Evolutionary conservation across 129 eudicot species (phyloP).

Genomic region (Centrapalus pauciflorus): DNA sequence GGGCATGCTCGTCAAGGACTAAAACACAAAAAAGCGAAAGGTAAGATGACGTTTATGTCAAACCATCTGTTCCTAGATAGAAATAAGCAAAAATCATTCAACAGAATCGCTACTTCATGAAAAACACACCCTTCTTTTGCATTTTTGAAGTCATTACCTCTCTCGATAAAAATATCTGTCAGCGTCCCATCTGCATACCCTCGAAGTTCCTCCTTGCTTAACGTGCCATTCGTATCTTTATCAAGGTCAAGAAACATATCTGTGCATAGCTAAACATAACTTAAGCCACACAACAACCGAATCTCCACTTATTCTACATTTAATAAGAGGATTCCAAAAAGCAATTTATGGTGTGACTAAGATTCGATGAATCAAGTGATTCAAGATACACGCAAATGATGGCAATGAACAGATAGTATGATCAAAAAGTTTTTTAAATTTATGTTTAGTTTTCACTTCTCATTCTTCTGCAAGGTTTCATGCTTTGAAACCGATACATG

Average conservation of each 20-base stretch:
- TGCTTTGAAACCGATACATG: too few relatives aligned
- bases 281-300: neutral
- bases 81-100: neutral
- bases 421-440: neutral
- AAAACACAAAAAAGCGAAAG: neutral
- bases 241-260: slow-evolving; percentile 92
- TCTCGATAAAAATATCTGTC: slow-evolving; percentile 83
- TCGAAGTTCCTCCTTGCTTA: slow-evolving; percentile 87
- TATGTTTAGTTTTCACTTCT: neutral
- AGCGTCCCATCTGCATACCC: slow-evolving; percentile 86
- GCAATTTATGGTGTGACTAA: too few relatives aligned
- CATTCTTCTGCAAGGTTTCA: too few relatives aligned
- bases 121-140: neutral
- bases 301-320: neutral
- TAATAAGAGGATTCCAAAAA: neutral
- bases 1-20: slow-evolving; percentile 92
- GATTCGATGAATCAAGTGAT: too few relatives aligned
- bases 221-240: slow-evolving; percentile 78
- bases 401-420: too few relatives aligned
- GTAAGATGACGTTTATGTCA: neutral
- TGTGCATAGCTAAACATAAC: slow-evolving; percentile 22
- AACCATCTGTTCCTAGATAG: too few relatives aligned
- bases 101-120: neutral
- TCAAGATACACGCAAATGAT: too few relatives aligned
- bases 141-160: slow-evolving; percentile 49